These are phyloP conservation scores for Trametes hirsuta DNA, from an alignment of 1,284 basidiomycete genomes.

Conservation along the genomic window DNA sequence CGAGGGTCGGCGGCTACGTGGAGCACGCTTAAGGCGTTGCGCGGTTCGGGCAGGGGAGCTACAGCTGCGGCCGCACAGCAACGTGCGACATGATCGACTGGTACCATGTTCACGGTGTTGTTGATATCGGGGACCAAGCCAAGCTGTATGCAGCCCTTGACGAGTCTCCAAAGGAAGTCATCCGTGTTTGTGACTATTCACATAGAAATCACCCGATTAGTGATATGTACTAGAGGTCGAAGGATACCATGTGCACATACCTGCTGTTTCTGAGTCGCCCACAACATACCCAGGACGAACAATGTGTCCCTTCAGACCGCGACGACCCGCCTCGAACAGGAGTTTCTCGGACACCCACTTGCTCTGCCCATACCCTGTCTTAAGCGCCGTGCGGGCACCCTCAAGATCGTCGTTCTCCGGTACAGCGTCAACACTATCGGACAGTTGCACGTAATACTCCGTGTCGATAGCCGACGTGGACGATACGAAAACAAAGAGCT, in stretches of 20 bases:
- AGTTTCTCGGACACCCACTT: slow-evolving; percentile 99
- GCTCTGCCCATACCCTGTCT: slow-evolving; percentile 94
- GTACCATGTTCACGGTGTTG: slow-evolving; percentile 98
- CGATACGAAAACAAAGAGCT: slow-evolving; percentile 90
- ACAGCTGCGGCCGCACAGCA: slow-evolving; percentile 77
- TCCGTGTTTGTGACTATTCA: slow-evolving; percentile 93
- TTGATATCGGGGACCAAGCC: slow-evolving; percentile 97
- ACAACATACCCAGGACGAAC: slow-evolving; percentile 96
- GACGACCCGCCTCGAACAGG: slow-evolving; percentile 86
- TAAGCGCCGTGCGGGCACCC: slow-evolving; percentile 76
- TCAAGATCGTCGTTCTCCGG: slow-evolving; percentile 93
- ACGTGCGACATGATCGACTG: slow-evolving; percentile 94
- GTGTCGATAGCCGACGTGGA: slow-evolving; percentile 95
- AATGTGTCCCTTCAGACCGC: slow-evolving; percentile 89
- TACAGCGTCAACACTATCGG: slow-evolving; percentile 75
- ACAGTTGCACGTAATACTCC: slow-evolving; percentile 87
- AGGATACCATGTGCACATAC: slow-evolving; percentile 45
- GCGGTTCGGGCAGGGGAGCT: slow-evolving; percentile 47
- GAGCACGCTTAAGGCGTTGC: slow-evolving; percentile 68
- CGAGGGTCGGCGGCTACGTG: slow-evolving; percentile 90
- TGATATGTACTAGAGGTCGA: slow-evolving; percentile 3
- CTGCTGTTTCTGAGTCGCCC: slow-evolving; percentile 87
- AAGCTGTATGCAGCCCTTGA: slow-evolving; percentile 97
- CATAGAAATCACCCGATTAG: slow-evolving; percentile 12
- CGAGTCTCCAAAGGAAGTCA: slow-evolving; percentile 98